phyloP scores from a whole-genome alignment of 2,329 filamentous ascomycete genomes.

The Neodidymelliopsis sp. region DNA sequence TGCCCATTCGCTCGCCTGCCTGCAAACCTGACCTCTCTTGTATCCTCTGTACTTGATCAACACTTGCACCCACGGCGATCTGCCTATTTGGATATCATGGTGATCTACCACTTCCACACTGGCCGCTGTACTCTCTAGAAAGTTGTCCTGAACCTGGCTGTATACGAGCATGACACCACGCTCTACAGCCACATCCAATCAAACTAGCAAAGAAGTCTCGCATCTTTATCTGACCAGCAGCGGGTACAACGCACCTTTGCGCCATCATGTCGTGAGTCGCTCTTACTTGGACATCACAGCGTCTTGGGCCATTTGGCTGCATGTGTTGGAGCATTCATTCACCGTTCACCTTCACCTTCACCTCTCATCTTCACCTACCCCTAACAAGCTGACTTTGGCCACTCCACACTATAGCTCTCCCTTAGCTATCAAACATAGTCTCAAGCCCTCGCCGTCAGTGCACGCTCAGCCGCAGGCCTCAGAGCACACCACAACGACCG shows the following conservation, averaged over 20 bases:
- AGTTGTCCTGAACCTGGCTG: conserved; percentile 36
- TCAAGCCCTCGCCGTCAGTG: conserved; percentile 52
- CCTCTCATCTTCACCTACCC: conserved; percentile 10
- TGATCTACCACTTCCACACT: conserved; percentile 46
- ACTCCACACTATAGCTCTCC: conserved; percentile 47
- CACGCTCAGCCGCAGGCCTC: conserved; percentile 34
- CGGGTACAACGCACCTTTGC: conserved; percentile 30
- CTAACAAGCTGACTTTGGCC: conserved; percentile 41
- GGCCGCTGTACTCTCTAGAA: conserved; percentile 42
- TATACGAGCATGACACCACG: conserved; percentile 47
- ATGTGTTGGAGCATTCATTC: not conserved
- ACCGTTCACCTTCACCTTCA: conserved; percentile 11
- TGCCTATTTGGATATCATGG: conserved; percentile 49
- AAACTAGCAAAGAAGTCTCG: conserved; percentile 41
- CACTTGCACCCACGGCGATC: conserved; percentile 43
- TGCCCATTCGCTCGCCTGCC: conserved; percentile 46
- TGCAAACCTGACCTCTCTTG: conserved; percentile 47
- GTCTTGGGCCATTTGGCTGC: conserved; percentile 12
- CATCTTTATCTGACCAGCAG: conserved; percentile 31
- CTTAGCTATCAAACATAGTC: conserved; percentile 53
- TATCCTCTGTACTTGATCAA: conserved; percentile 52
- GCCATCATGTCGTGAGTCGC: conserved; percentile 51
- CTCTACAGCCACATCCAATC: conserved; percentile 32
- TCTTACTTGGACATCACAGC: conserved; percentile 19
- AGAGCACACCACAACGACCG: conserved; percentile 31